Evolutionary conservation across 192 early-diverging fungal genomes (phyloP).

Genomic region (Entomortierella chlamydospora): DNA sequence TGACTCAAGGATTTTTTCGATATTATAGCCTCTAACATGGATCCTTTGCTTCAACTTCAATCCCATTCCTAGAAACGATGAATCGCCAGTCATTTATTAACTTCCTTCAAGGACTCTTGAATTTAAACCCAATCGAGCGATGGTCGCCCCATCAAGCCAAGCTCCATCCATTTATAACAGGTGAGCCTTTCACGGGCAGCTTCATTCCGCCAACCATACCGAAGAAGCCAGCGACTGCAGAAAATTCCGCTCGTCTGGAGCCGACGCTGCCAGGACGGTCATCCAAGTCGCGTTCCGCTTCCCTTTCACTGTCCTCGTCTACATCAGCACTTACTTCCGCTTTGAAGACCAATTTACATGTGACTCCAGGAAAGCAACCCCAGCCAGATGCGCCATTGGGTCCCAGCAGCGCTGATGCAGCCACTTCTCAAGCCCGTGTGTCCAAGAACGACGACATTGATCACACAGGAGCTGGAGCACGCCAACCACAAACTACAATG

Average conservation of each 20-base stretch:
- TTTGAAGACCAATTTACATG: background rate
- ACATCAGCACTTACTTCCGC: background rate
- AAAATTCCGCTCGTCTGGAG: constrained; percentile 41
- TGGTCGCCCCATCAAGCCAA: constrained; percentile 97
- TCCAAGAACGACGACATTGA: background rate
- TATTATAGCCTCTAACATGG: background rate
- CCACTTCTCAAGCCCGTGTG: background rate
- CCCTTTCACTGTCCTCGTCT: constrained; percentile 19
- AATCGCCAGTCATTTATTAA: constrained; percentile 86
- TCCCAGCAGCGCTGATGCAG: background rate
- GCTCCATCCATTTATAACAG: constrained; percentile 96
- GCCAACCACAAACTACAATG: background rate
- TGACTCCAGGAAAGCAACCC: background rate
- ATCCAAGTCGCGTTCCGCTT: constrained; percentile 20
- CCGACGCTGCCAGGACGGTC: constrained; percentile 37
- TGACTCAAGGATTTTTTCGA: background rate
- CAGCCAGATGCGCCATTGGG: background rate
- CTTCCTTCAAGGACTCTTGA: constrained; percentile 91
- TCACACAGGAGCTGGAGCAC: background rate
- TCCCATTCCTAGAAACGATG: constrained; percentile 67
- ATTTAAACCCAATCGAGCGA: constrained; percentile 90
- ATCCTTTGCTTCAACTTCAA: background rate
- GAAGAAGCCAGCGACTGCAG: constrained; percentile 38
- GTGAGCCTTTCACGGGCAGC: constrained; percentile 78
- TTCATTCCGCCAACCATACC: constrained; percentile 70